phyloP scores from a whole-genome alignment of 2,329 filamentous ascomycete species.

The Colletotrichum sp. region DNA sequence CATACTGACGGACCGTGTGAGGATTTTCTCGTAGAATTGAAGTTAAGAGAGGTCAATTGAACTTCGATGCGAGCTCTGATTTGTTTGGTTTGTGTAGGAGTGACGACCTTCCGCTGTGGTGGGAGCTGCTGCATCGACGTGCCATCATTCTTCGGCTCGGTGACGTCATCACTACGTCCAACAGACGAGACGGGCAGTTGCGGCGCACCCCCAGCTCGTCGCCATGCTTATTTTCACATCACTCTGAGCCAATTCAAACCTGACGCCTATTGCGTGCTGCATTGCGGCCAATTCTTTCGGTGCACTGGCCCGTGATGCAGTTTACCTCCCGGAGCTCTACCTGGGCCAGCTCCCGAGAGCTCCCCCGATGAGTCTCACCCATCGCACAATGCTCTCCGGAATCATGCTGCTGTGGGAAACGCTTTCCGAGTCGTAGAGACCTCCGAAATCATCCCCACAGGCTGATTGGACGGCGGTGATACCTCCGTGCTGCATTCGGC shows the following conservation, averaged over 20 bases:
- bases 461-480: not conserved
- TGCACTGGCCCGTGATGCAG: not conserved
- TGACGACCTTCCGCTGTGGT: not conserved
- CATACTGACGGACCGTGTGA: constrained; percentile 2
- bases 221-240: not conserved
- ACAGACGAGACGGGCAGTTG: not conserved
- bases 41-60: not conserved
- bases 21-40: not conserved
- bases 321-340: not conserved
- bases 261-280: not conserved
- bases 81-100: not conserved
- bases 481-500: not conserved
- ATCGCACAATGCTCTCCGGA: not conserved
- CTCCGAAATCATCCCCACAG: not conserved
- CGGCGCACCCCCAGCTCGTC: not conserved
- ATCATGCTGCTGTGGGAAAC: not conserved
- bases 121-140: not conserved
- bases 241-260: not conserved
- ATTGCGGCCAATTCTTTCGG: not conserved
- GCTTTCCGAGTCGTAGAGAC: not conserved
- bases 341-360: not conserved
- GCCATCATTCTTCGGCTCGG: not conserved
- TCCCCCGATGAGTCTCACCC: not conserved
- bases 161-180: constrained; percentile 18
- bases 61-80: not conserved